Base-by-base conservation (phyloP, 2,329 filamentous ascomycete species). In the Pseudocercospora eumusae region DNA sequence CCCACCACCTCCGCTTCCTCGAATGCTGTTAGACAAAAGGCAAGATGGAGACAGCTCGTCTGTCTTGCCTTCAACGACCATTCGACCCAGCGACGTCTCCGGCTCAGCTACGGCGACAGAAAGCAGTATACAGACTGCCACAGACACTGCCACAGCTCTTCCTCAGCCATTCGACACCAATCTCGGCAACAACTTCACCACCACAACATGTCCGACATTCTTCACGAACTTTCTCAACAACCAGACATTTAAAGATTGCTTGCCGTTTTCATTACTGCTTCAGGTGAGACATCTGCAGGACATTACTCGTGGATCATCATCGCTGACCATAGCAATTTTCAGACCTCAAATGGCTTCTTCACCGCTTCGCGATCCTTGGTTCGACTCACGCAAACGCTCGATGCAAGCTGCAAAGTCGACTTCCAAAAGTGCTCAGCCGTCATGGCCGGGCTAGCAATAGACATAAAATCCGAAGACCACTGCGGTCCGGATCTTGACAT, bases 291-390 rank as follows among this genome's bases (percentile, higher is more conserved):
- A 47, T 23, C 2, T 36, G 33, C 31, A 6, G 25, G 11, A 25
- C 13, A 50, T 18, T n/a, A 11, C 15, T 21, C 36, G 10, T 15
- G 33, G 23, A 31, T 9, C 10, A 11, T 18, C 27, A 21, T 45
- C n/a, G 20, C 55, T 10, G 45, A 65, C 31, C 10, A 44, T 9
- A 28, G 60, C 53, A n/a, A n/a, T n/a, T 18, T 21, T 15, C 74
- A 96, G 87, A 92, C 90, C 65, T 97, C 93, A 9, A 85, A 83
- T 56, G 86, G 86, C 44, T 96, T 97, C 79, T 98, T 98, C 80
- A 81, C 91, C 60, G 88, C 88, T 18, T 83, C 88, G 64, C 88
- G 86, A 72, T 89, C 90, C 4, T 81, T 89, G 36, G 81, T 90
- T 55, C 83, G 84, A 68, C 89, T 93, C 63, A 91, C 92, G 1